phyloP scores from a whole-genome alignment of 331 rosid species.

The Ulmus americana region DNA sequence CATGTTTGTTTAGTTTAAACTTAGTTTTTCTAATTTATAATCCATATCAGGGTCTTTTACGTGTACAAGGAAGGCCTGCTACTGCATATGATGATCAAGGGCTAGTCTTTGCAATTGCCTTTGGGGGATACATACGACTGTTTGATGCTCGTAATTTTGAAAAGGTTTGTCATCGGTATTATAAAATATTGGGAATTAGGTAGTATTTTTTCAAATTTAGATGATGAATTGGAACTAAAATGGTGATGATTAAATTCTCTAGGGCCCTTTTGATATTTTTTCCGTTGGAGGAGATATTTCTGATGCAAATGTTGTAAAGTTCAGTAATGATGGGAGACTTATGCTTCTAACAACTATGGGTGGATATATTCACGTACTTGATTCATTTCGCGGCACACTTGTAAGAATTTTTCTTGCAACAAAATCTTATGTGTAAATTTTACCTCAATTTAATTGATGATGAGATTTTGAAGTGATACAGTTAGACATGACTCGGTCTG shows the following conservation, averaged over 20 bases:
- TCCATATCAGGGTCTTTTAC: slow-evolving; percentile 66
- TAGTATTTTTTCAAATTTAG: slow-evolving; percentile 10
- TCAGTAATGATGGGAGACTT: slow-evolving; percentile 88
- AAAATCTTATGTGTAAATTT: not conserved
- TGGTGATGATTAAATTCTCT: slow-evolving; percentile 23
- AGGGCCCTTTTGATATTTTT: slow-evolving; percentile 93
- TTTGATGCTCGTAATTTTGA: slow-evolving; percentile 80
- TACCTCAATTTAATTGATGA: slow-evolving; percentile 1
- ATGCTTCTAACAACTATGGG: slow-evolving; percentile 74
- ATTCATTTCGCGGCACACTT: slow-evolving; percentile 85
- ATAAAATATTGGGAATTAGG: too few relatives aligned
- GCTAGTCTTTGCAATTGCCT: slow-evolving; percentile 79
- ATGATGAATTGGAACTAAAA: slow-evolving; percentile 8
- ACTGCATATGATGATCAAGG: slow-evolving; percentile 92
- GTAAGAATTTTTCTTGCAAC: slow-evolving; percentile 40
- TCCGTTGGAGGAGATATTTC: slow-evolving; percentile 84
- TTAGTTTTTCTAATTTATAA: not conserved
- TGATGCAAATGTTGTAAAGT: slow-evolving; percentile 90
- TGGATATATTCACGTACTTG: slow-evolving; percentile 88
- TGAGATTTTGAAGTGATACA: slow-evolving; percentile 17
- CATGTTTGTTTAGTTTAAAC: not conserved
- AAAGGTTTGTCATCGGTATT: not conserved
- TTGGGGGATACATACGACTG: slow-evolving; percentile 81
- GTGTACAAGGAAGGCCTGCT: slow-evolving; percentile 95
- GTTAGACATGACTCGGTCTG: slow-evolving; percentile 16